Conservation (phyloP, 495 filamentous ascomycete species). For the Penicillium verhagenii region DNA sequence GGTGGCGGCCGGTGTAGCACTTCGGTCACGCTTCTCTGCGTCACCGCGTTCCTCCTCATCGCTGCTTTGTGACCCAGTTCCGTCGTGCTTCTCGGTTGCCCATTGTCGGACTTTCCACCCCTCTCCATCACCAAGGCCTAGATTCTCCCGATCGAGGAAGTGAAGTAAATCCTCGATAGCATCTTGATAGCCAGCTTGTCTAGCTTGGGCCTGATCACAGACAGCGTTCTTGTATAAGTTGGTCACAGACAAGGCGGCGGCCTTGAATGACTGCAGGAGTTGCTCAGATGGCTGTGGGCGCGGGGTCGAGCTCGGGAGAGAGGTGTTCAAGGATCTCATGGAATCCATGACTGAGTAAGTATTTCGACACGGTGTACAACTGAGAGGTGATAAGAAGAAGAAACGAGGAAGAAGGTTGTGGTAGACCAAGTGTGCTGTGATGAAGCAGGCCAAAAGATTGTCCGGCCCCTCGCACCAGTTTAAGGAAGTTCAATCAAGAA, state of each 20-base stretch:
- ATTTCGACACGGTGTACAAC: not conserved
- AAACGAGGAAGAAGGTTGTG: not conserved
- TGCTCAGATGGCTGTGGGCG: slow-evolving; percentile 68
- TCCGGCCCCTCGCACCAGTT: not conserved
- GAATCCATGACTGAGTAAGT: slow-evolving; percentile 58
- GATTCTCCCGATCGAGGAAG: slow-evolving; percentile 78
- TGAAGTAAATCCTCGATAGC: slow-evolving; percentile 84
- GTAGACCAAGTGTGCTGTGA: slow-evolving; percentile 11
- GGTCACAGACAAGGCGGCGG: slow-evolving; percentile 90
- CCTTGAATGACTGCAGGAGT: slow-evolving; percentile 84
- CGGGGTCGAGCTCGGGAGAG: slow-evolving; percentile 54
- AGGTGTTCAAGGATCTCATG: slow-evolving; percentile 71
- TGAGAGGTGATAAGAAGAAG: too few relatives aligned
- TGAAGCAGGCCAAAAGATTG: not conserved
- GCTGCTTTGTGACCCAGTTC: slow-evolving; percentile 57
- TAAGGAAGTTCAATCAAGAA: slow-evolving; percentile 5
- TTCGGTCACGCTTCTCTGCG: slow-evolving; percentile 50
- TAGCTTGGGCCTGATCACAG: slow-evolving; percentile 68
- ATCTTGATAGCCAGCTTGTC: slow-evolving; percentile 84
- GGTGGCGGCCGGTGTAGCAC: slow-evolving; percentile 60
- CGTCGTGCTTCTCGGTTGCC: slow-evolving; percentile 76
- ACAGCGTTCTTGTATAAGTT: slow-evolving; percentile 92
- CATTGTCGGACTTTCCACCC: slow-evolving; percentile 79
- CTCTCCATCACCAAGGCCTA: slow-evolving; percentile 76
- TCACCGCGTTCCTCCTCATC: slow-evolving; percentile 68